Evolutionary conservation across 2,329 filamentous ascomycete species (phyloP).

Genomic region (Alternaria brassicicola): DNA sequence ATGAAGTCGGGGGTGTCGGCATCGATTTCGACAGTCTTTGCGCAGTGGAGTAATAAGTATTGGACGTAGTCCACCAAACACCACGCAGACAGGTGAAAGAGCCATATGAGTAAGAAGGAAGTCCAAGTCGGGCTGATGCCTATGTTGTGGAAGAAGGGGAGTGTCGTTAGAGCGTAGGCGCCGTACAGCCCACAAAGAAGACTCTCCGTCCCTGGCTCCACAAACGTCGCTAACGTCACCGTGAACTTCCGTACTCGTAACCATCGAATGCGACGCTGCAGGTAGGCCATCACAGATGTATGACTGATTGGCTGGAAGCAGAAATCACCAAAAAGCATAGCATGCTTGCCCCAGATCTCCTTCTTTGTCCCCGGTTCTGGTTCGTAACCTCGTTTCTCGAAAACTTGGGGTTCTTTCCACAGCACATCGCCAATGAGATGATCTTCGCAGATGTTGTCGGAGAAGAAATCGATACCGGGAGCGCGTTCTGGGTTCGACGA

Average conservation of each 20-base stretch:
- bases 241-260: constrained; percentile 93
- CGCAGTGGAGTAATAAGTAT: constrained; percentile 76
- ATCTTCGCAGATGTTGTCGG: constrained; percentile 95
- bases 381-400: constrained; percentile 35
- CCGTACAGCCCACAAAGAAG: constrained; percentile 83
- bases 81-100: constrained; percentile 71
- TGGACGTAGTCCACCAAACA: constrained; percentile 74
- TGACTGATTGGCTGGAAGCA: constrained; percentile 87
- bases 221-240: constrained; percentile 83
- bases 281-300: constrained; percentile 78
- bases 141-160: constrained; percentile 67
- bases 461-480: constrained; percentile 89
- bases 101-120: constrained; percentile 70
- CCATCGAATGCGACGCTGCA: constrained; percentile 85
- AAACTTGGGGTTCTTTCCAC: constrained; percentile 67
- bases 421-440: constrained; percentile 92
- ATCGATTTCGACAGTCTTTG: constrained; percentile 72
- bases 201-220: constrained; percentile 91
- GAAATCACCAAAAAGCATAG: constrained; percentile 81
- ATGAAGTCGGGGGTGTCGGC: constrained; percentile 77
- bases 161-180: constrained; percentile 76
- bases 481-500: constrained; percentile 56
- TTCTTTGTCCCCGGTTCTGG: constrained; percentile 33
- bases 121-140: constrained; percentile 69
- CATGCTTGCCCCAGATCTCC: constrained; percentile 73